Conservation (phyloP, 495 filamentous ascomycete species). For the Parathielavia appendiculata region DNA sequence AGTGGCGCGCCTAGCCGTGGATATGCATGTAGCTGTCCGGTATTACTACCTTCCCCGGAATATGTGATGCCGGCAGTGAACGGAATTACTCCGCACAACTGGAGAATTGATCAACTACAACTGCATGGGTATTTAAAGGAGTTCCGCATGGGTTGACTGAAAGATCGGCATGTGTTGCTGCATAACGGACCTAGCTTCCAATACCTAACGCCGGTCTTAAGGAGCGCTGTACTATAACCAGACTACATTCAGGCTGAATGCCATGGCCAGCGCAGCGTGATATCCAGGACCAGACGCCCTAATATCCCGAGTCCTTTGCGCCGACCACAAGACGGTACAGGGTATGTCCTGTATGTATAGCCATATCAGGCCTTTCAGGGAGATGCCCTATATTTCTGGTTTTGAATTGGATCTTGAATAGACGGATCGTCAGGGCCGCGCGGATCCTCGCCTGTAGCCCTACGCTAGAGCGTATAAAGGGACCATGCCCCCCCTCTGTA, state of each 20-base stretch:
- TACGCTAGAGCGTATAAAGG: not conserved
- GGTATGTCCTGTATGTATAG: no score
- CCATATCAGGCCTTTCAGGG: not conserved
- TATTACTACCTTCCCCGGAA: conserved; percentile 1
- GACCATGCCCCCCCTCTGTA: not conserved
- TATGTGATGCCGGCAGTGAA: conserved; percentile 5
- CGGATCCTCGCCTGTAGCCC: not conserved
- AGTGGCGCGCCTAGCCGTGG: not conserved
- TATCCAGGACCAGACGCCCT: no score
- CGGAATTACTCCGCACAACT: conserved; percentile 5
- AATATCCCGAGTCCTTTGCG: no score
- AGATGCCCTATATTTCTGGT: not conserved
- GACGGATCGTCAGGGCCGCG: not conserved
- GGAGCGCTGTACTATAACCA: not conserved
- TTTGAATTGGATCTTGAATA: not conserved
- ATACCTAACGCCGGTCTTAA: not conserved
- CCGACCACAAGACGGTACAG: no score
- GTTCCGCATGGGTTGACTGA: not conserved
- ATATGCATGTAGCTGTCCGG: not conserved
- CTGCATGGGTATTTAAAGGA: not conserved
- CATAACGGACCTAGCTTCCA: no score
- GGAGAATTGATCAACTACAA: not conserved
- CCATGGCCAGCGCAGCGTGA: not conserved
- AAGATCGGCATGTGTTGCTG: not conserved
- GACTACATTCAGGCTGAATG: conserved; percentile 8